phyloP scores from a whole-genome alignment of 768 basidiomycete species.

The Agaricus subrufescens region DNA sequence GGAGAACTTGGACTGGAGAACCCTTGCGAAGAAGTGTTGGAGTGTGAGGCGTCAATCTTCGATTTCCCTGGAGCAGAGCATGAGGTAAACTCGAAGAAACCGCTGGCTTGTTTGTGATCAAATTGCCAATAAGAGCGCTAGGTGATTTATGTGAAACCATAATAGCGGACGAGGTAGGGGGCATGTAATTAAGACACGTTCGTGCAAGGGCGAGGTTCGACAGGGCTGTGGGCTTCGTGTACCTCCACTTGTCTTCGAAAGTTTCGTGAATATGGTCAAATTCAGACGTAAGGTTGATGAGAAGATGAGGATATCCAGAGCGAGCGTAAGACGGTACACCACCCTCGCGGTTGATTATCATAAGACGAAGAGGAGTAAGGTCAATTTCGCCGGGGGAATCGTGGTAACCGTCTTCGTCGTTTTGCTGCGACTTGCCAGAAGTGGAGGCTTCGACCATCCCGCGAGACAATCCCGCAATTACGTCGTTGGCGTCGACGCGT shows the following conservation, averaged over 20 bases:
- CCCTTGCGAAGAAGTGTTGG: conserved; percentile 92
- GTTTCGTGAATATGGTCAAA: conserved; percentile 80
- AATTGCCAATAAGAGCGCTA: conserved; percentile 90
- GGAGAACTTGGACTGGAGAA: conserved; percentile 78
- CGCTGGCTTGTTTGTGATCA: conserved; percentile 97
- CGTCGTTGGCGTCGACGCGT: conserved; percentile 82
- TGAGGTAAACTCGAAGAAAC: conserved; percentile 94
- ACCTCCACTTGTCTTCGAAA: conserved; percentile 72
- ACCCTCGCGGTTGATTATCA: conserved; percentile 96
- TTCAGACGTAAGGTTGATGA: conserved; percentile 91
- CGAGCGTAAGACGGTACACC: conserved; percentile 98
- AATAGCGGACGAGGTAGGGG: conserved; percentile 86
- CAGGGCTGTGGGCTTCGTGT: conserved; percentile 79
- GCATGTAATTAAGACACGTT: conserved; percentile 89
- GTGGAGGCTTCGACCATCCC: conserved; percentile 69
- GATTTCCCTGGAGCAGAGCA: conserved; percentile 82
- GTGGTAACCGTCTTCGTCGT: conserved; percentile 28
- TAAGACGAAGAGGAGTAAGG: conserved; percentile 89
- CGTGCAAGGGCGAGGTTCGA: conserved; percentile 82
- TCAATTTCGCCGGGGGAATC: conserved; percentile 55
- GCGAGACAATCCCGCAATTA: conserved; percentile 80
- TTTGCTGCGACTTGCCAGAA: conserved; percentile 21
- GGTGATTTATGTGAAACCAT: conserved; percentile 98
- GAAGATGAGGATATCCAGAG: conserved; percentile 88
- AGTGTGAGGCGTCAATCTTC: conserved; percentile 83